Evolutionary conservation across 2,329 filamentous ascomycete genomes (phyloP).

Genomic region (Simplicillium sp.): DNA sequence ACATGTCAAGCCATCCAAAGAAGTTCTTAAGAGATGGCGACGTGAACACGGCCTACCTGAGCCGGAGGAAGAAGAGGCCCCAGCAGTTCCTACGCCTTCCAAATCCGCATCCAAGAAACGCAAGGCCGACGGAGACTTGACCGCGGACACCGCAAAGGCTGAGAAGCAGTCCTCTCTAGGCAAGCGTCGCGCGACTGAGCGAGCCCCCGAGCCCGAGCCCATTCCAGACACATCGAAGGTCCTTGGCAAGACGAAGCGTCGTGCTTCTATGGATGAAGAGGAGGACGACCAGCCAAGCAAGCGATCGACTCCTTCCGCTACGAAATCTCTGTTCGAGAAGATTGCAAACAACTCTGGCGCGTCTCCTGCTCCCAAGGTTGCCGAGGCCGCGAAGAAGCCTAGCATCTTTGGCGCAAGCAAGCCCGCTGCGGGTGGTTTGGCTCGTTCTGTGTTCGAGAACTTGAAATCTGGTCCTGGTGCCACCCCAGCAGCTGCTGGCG

Average conservation of each 20-base stretch:
- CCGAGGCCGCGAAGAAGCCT: slow-evolving; percentile 22
- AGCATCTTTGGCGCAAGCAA: slow-evolving; percentile 24
- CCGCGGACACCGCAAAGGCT: slow-evolving; percentile 24
- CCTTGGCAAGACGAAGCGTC: slow-evolving; percentile 42
- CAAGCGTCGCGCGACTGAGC: slow-evolving; percentile 39
- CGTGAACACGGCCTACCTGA: slow-evolving; percentile 44
- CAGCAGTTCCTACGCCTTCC: slow-evolving; percentile 18
- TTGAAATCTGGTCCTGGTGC: slow-evolving; percentile 20
- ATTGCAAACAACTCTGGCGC: slow-evolving; percentile 39
- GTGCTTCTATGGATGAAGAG: slow-evolving; percentile 34
- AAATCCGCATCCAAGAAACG: slow-evolving; percentile 38
- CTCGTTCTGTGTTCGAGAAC: slow-evolving; percentile 33
- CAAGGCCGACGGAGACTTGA: slow-evolving; percentile 44
- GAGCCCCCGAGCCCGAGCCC: slow-evolving; percentile 26
- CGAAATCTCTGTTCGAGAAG: slow-evolving; percentile 47
- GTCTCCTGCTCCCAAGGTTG: slow-evolving; percentile 16
- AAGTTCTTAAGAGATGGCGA: slow-evolving; percentile 49
- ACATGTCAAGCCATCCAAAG: slow-evolving; percentile 48
- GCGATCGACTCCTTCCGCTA: slow-evolving; percentile 38
- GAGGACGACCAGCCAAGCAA: slow-evolving; percentile 41
- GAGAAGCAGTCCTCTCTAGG: slow-evolving; percentile 24
- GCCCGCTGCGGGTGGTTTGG: slow-evolving; percentile 24
- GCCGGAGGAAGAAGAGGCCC: slow-evolving; percentile 30
- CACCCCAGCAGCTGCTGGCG: slow-evolving; percentile 12
- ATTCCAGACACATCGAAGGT: slow-evolving; percentile 15